Percentiles rank a stretch among this genome's conserved stretches.
phyloP scores from a whole-genome alignment of 2,329 filamentous ascomycete species.

The Neonectria sp. region DNA sequence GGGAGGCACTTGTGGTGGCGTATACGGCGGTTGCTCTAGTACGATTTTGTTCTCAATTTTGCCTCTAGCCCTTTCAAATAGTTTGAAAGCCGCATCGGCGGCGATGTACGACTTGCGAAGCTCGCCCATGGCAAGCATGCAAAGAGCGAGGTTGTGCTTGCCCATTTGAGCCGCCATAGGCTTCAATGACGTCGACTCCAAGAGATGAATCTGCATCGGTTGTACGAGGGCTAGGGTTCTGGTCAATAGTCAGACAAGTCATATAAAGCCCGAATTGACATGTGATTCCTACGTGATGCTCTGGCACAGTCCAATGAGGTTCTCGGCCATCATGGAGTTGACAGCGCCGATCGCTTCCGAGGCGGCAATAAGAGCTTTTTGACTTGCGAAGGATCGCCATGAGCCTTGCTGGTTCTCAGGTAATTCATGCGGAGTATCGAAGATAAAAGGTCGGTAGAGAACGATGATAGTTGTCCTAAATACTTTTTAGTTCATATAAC shows the following conservation, averaged over 20 bases:
- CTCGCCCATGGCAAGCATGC: slow-evolving; percentile 28
- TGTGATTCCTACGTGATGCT: slow-evolving; percentile 18
- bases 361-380: slow-evolving; percentile 17
- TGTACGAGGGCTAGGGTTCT: slow-evolving; percentile 28
- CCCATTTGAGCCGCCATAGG: slow-evolving; percentile 20
- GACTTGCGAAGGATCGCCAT: slow-evolving; percentile 3
- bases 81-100: slow-evolving; percentile 21
- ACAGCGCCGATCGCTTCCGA: slow-evolving; percentile 18
- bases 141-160: slow-evolving; percentile 26
- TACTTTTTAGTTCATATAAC: neutral
- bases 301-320: slow-evolving; percentile 15
- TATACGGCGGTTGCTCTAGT: neutral
- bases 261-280: neutral
- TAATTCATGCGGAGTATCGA: slow-evolving; percentile 3
- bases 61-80: slow-evolving; percentile 23
- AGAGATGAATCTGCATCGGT: slow-evolving; percentile 32
- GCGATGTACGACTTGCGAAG: slow-evolving; percentile 26
- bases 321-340: slow-evolving; percentile 23
- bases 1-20: neutral
- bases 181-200: slow-evolving; percentile 27
- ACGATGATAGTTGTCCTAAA: slow-evolving; percentile 12
- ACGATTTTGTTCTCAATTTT: neutral
- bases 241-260: neutral
- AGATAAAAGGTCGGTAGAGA: slow-evolving; percentile 20
- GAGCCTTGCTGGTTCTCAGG: neutral